phyloP scores from a whole-genome alignment of 2,329 filamentous ascomycete species.

The Paracamarosporium sp. region DNA sequence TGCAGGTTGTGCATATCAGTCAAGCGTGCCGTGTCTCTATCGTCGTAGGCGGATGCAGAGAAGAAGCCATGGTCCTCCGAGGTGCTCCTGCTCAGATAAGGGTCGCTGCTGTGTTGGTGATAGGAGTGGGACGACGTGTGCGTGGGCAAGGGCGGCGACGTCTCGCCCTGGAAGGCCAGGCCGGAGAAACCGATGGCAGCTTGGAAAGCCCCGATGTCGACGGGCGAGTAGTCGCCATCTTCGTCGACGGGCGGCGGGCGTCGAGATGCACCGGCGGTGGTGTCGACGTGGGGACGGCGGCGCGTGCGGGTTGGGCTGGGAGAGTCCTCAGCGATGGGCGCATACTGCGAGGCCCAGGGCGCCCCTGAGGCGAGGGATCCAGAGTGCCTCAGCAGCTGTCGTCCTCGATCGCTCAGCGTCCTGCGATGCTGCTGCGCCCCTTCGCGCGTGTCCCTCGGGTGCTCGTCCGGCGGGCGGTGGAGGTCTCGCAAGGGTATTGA shows the following conservation, averaged over 20 bases:
- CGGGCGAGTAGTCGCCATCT: constrained; percentile 50
- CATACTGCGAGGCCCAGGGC: constrained; percentile 55
- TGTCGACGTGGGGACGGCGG: constrained; percentile 42
- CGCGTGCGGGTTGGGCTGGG: constrained; percentile 52
- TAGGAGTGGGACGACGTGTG: constrained; percentile 57
- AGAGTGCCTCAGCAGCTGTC: constrained; percentile 54
- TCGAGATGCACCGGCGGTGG: constrained; percentile 36
- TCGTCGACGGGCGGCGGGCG: constrained; percentile 40
- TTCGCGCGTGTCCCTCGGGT: constrained; percentile 33
- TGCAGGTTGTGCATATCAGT: constrained; percentile 64
- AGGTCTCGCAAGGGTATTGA: constrained; percentile 75
- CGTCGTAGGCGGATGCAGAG: constrained; percentile 58
- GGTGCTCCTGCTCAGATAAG: constrained; percentile 48
- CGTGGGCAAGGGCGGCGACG: constrained; percentile 35
- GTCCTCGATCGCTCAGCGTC: constrained; percentile 57
- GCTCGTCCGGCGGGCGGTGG: constrained; percentile 46
- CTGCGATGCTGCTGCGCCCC: constrained; percentile 47
- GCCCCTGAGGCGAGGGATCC: constrained; percentile 50
- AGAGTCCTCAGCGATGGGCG: constrained; percentile 61
- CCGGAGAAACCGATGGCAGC: constrained; percentile 53
- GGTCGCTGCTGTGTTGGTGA: constrained; percentile 36
- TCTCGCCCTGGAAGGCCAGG: constrained; percentile 53
- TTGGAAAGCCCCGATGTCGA: constrained; percentile 57
- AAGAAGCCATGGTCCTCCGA: constrained; percentile 64
- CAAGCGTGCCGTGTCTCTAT: constrained; percentile 66